These are phyloP conservation scores for Gonapodya prolifera DNA, from an alignment of 192 early-diverging fungal species.

Conservation along the genomic window DNA sequence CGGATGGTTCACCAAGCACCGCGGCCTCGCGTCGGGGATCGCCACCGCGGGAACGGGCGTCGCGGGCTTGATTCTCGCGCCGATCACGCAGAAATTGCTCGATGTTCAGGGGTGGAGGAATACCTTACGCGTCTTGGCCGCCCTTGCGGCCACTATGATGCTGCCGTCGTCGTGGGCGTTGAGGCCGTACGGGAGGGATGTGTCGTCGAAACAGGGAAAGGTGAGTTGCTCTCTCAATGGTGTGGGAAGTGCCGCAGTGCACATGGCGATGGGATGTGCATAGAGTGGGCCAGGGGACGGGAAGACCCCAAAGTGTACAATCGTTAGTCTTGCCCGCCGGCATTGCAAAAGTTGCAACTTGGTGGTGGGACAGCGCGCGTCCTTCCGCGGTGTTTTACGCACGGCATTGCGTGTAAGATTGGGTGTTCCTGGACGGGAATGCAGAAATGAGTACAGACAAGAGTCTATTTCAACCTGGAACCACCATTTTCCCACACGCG, in stretches of 20 bases:
- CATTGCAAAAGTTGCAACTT: too few relatives aligned
- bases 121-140: background rate
- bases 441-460: background rate
- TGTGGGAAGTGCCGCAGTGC: too few relatives aligned
- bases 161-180: background rate
- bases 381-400: too few relatives aligned
- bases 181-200: background rate
- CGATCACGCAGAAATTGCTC: slow-evolving; percentile 17
- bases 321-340: too few relatives aligned
- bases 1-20: slow-evolving; percentile 45
- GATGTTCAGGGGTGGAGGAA: background rate
- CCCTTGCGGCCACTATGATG: background rate
- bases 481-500: background rate
- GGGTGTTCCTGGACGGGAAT: background rate
- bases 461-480: background rate
- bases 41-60: slow-evolving; percentile 13
- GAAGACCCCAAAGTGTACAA: too few relatives aligned
- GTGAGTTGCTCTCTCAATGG: too few relatives aligned
- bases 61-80: slow-evolving; percentile 20
- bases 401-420: too few relatives aligned
- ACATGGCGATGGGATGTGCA: too few relatives aligned
- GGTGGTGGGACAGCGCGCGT: too few relatives aligned
- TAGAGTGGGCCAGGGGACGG: too few relatives aligned
- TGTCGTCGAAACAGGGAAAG: too few relatives aligned
- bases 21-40: slow-evolving; percentile 40